These are phyloP conservation scores for Aureobasidium zeae DNA, from an alignment of 2,329 filamentous ascomycete genomes.

Conservation along the genomic window DNA sequence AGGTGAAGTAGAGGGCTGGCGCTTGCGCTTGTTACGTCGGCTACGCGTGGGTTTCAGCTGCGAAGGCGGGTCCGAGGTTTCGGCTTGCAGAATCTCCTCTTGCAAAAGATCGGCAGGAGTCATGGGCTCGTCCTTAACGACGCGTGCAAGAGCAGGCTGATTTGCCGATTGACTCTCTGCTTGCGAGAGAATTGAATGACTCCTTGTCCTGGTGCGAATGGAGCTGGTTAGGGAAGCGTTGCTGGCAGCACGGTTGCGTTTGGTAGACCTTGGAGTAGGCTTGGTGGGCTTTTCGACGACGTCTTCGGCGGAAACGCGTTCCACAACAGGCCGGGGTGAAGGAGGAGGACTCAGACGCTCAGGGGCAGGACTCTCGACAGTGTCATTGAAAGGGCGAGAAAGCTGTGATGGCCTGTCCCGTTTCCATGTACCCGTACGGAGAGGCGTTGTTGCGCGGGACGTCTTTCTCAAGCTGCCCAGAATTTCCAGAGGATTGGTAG, in stretches of 20 bases:
- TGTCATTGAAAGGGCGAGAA: conserved; percentile 18
- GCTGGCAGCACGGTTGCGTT: conserved; percentile 30
- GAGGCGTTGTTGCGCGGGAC: neutral
- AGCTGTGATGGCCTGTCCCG: conserved; percentile 20
- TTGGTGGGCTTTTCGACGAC: conserved; percentile 9
- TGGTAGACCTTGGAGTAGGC: conserved; percentile 13
- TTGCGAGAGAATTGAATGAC: conserved; percentile 40
- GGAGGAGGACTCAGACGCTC: conserved; percentile 28
- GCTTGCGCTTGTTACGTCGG: conserved; percentile 33
- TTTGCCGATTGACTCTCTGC: conserved; percentile 32
- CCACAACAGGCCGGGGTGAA: neutral
- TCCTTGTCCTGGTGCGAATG: conserved; percentile 37
- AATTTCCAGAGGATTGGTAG: conserved; percentile 2
- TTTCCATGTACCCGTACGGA: conserved; percentile 24
- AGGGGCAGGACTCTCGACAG: conserved; percentile 21
- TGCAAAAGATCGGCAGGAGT: conserved; percentile 33
- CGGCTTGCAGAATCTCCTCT: conserved; percentile 18
- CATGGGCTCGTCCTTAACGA: conserved; percentile 40
- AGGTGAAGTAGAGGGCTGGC: conserved; percentile 20
- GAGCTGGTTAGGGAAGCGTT: conserved; percentile 39
- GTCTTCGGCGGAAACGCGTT: neutral
- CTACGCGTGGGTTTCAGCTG: conserved; percentile 21
- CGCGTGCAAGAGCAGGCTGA: conserved; percentile 31
- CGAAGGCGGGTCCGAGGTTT: conserved; percentile 19
- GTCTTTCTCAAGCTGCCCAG: conserved; percentile 8